phyloP scores from a whole-genome alignment of 1,284 basidiomycete genomes.

The Veloporphyrellus conicus region DNA sequence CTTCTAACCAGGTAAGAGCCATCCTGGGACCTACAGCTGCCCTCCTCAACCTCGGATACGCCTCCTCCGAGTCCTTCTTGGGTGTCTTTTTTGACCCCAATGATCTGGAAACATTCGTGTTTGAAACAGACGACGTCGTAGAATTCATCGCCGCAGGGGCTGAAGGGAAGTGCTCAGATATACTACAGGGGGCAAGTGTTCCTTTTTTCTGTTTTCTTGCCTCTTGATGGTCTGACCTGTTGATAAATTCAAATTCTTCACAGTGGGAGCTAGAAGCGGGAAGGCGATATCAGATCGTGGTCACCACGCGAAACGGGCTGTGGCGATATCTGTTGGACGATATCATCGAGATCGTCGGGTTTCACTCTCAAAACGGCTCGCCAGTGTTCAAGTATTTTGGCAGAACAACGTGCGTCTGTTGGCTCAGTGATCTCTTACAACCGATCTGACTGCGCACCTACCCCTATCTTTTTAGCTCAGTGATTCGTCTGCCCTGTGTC shows the following conservation, averaged over 20 bases:
- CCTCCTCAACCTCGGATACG: slow-evolving; percentile 14
- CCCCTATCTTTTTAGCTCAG: not conserved
- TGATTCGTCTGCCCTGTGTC: slow-evolving; percentile 4
- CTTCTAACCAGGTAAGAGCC: slow-evolving; percentile 1
- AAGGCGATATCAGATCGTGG: slow-evolving; percentile 10
- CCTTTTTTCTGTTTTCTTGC: not conserved
- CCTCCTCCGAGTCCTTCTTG: slow-evolving; percentile 11
- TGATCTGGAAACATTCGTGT: slow-evolving; percentile 11
- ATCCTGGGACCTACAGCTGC: slow-evolving; percentile 11
- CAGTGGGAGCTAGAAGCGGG: slow-evolving; percentile 14
- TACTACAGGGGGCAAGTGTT: slow-evolving; percentile 11
- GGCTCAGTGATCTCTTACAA: not conserved
- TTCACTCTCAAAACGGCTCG: slow-evolving; percentile 10
- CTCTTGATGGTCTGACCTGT: no score
- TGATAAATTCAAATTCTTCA: no score
- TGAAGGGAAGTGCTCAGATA: not conserved
- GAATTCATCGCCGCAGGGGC: slow-evolving; percentile 8
- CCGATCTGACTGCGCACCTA: not conserved
- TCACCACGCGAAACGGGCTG: slow-evolving; percentile 19
- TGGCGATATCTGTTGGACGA: slow-evolving; percentile 21
- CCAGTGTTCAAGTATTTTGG: slow-evolving; percentile 13
- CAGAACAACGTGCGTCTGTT: slow-evolving; percentile 9
- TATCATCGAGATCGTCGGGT: slow-evolving; percentile 17
- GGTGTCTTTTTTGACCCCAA: slow-evolving; percentile 3
- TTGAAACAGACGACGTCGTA: slow-evolving; percentile 9